Evolutionary conservation across 176 grass and related monocot species (phyloP).

Genomic region (Eremochloa ophiuroides): DNA sequence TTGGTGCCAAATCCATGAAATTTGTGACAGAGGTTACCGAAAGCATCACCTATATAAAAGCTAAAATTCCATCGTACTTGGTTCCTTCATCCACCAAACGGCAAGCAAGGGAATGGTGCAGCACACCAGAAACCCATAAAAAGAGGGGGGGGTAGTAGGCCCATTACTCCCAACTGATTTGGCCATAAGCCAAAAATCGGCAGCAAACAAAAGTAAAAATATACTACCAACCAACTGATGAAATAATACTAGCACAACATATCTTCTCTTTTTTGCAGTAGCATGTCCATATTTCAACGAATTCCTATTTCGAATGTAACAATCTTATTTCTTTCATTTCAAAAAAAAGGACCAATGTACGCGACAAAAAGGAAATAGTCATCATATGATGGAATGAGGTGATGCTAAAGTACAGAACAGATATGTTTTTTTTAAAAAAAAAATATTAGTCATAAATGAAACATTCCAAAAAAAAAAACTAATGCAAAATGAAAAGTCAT

Average conservation of each 20-base stretch:
- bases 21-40: conserved; percentile 31
- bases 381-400: not conserved
- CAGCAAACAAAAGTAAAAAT: conserved; percentile 13
- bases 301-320: not conserved
- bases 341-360: not conserved
- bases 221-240: conserved; percentile 3
- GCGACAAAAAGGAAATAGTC: not conserved
- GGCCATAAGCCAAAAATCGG: conserved; percentile 31
- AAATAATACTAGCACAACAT: not conserved
- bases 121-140: conserved; percentile 42
- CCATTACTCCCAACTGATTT: conserved; percentile 34
- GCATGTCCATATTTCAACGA: not conserved
- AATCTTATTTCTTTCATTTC: not conserved
- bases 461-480: too few relatives aligned
- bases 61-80: conserved; percentile 15
- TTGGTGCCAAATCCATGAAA: conserved; percentile 29
- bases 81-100: conserved; percentile 35
- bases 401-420: not conserved
- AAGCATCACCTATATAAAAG: conserved; percentile 19
- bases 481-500: not conserved
- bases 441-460: conserved; percentile 15
- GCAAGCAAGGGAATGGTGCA: conserved; percentile 32
- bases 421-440: too few relatives aligned
- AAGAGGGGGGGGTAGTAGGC: conserved; percentile 24
- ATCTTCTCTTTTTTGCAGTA: not conserved